These are phyloP conservation scores for Gymnopus androsaceus DNA, from an alignment of 1,284 basidiomycete species.

Conservation along the genomic window DNA sequence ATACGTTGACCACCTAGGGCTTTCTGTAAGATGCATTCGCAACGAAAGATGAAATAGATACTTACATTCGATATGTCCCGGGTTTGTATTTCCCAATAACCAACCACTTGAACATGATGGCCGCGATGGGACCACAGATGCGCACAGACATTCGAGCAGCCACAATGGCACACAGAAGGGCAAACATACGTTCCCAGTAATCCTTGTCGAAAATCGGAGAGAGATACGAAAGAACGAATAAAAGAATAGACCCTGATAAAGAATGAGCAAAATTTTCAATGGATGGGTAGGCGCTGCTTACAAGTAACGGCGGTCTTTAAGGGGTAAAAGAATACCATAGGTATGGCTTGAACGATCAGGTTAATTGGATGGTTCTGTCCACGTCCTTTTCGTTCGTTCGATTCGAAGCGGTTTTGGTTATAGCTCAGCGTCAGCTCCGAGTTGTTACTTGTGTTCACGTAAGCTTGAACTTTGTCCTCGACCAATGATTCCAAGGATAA, in stretches of 20 bases:
- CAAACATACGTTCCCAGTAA: slow-evolving; percentile 37
- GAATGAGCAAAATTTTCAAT: slow-evolving; percentile 4
- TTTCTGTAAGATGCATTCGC: background rate
- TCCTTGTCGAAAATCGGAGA: slow-evolving; percentile 28
- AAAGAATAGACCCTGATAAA: slow-evolving; percentile 32
- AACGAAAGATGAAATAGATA: background rate
- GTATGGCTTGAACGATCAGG: slow-evolving; percentile 42
- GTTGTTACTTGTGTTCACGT: slow-evolving; percentile 4
- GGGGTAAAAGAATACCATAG: slow-evolving; percentile 45
- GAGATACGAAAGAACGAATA: slow-evolving; percentile 35
- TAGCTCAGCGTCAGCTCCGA: slow-evolving; percentile 13
- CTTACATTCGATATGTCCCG: slow-evolving; percentile 40
- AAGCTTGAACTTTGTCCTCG: background rate
- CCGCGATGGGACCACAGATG: slow-evolving; percentile 38
- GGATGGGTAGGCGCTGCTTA: slow-evolving; percentile 20
- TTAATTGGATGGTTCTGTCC: slow-evolving; percentile 39
- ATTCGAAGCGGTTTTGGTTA: background rate
- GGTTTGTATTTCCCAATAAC: slow-evolving; percentile 46
- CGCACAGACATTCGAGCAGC: slow-evolving; percentile 34
- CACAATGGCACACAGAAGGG: slow-evolving; percentile 37
- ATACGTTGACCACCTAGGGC: slow-evolving; percentile 38
- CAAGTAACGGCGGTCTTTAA: slow-evolving; percentile 45
- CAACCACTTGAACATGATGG: slow-evolving; percentile 47
- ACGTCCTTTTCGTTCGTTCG: slow-evolving; percentile 21
- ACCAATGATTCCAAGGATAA: slow-evolving; percentile 10